A percentile compares a stretch with the other conserved stretches of the same genome.
phyloP scores from a whole-genome alignment of 2,329 filamentous ascomycete species.

The Curvularia spicifera region DNA sequence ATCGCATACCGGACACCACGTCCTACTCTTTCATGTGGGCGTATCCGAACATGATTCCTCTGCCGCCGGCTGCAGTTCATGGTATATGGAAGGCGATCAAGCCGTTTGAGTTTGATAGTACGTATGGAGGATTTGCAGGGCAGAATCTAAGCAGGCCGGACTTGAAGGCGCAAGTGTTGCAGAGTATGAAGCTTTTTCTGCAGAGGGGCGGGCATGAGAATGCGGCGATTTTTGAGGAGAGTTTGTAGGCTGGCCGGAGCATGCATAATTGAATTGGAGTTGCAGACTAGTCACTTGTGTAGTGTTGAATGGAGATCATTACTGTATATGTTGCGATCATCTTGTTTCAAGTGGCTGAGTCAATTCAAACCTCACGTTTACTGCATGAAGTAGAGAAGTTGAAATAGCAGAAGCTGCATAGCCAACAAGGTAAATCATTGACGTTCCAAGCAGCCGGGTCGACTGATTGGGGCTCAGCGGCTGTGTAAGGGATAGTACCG shows the following conservation, averaged over 20 bases:
- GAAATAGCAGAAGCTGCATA: slow-evolving; percentile 3
- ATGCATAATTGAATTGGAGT: neutral
- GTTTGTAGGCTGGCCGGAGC: neutral
- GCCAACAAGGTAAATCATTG: neutral
- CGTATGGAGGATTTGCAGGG: slow-evolving; percentile 71
- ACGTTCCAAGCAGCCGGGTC: slow-evolving; percentile 1
- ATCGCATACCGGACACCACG: slow-evolving; percentile 54
- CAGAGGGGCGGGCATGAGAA: slow-evolving; percentile 56
- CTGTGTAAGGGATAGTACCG: neutral
- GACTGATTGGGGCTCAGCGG: slow-evolving; percentile 9
- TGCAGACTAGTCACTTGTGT: neutral
- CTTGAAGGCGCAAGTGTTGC: slow-evolving; percentile 70
- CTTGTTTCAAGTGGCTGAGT: neutral
- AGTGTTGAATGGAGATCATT: neutral
- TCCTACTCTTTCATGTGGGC: slow-evolving; percentile 78
- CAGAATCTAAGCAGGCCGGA: slow-evolving; percentile 64
- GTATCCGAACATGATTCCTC: slow-evolving; percentile 64
- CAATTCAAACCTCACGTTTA: neutral
- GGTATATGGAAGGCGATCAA: slow-evolving; percentile 74
- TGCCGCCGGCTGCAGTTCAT: slow-evolving; percentile 67
- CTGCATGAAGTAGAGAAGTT: neutral
- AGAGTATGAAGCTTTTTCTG: slow-evolving; percentile 79
- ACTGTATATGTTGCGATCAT: neutral
- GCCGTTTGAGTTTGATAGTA: slow-evolving; percentile 66
- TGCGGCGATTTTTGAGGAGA: slow-evolving; percentile 50